Percentiles rank a stretch among this genome's conserved stretches.
phyloP scores from a whole-genome alignment of 768 basidiomycete species.

The Suillus decipiens region DNA sequence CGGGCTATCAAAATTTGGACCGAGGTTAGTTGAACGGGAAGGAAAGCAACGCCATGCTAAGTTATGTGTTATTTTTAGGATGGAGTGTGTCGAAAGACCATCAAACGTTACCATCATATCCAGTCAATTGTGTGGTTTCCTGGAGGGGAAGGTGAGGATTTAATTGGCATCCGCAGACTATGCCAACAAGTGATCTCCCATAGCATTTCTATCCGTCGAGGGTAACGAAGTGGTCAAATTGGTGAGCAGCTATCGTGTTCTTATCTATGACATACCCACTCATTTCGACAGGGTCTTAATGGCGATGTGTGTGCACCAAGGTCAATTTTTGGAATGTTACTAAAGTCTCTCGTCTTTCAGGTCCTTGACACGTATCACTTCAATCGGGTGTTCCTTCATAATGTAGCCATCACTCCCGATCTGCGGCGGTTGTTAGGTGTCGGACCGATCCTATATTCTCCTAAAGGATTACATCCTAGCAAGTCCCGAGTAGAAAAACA shows the following conservation, averaged over 20 bases:
- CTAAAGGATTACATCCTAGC: slow-evolving; percentile 63
- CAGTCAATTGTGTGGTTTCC: slow-evolving; percentile 74
- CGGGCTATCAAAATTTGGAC: slow-evolving; percentile 74
- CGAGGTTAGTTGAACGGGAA: slow-evolving; percentile 40
- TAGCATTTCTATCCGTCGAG: slow-evolving; percentile 75
- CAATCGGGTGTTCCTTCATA: slow-evolving; percentile 63
- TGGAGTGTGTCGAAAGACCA: slow-evolving; percentile 67
- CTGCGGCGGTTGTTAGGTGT: slow-evolving; percentile 64
- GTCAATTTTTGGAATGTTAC: background rate
- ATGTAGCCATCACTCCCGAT: slow-evolving; percentile 72
- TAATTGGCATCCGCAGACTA: background rate
- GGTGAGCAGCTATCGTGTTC: slow-evolving; percentile 36
- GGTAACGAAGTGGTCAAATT: slow-evolving; percentile 60
- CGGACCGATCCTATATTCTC: slow-evolving; percentile 65
- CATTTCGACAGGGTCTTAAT: slow-evolving; percentile 47
- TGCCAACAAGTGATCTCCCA: background rate
- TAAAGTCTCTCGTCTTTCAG: slow-evolving; percentile 28
- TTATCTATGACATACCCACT: slow-evolving; percentile 11
- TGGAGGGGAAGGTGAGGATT: slow-evolving; percentile 51
- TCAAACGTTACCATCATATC: slow-evolving; percentile 54
- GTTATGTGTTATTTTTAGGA: slow-evolving; percentile 40
- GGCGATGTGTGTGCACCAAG: slow-evolving; percentile 47
- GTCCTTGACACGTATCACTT: slow-evolving; percentile 60
- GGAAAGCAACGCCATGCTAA: too few relatives aligned
- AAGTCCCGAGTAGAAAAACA: slow-evolving; percentile 72